Base-by-base conservation (phyloP, 257 asterid genomes). In the Salvia miltiorrhiza region DNA sequence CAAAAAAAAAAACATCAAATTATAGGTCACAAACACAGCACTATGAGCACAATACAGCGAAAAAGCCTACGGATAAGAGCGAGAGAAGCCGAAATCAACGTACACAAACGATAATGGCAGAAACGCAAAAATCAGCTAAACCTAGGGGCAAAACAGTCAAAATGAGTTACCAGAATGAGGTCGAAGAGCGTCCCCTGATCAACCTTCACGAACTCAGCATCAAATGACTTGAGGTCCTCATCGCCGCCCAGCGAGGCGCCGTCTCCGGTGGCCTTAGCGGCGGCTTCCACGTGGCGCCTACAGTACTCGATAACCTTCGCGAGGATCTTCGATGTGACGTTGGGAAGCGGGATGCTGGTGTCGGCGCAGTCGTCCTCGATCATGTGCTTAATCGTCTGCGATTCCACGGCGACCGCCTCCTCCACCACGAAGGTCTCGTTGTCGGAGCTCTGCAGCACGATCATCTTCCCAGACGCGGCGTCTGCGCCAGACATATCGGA, bases 171-270 rank as follows among this genome's bases (percentile, higher is more conserved):
- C 93, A 79, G 14, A 12, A 89, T 81, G 16, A 89, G 82, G 44
- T 84, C 90, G 28, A 87, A 87, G 53, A 84, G 89, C 7, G 83
- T 84, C 14, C 35, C 76, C 80, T 81, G 84, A 53, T 90, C 90
- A 19, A 84, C 91, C 71, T 84, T 81, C 61, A 84, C 82, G 65
- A 90, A 90, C 0, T 85, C 89, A 2, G 76, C 23, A 11, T 82
- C 91, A 13, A 85, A 87, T 1, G 45, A 4, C 78, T 70, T 81
- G 35, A 79, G 75, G 0, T 81, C 90, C 1, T 78, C 90, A 0
- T 80, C 87, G 44, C 67, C 26, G 0, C 67, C 89, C 11, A 65
- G 40, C 19, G 64, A 5, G 40, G 58, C 52, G 40, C 9, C 69
- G 16, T 44, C 77, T 3, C 23, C 77, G 16, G 73, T 12, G 10